phyloP scores from a whole-genome alignment of 208 protist genomes.

The Tritrichomonas musculus region DNA sequence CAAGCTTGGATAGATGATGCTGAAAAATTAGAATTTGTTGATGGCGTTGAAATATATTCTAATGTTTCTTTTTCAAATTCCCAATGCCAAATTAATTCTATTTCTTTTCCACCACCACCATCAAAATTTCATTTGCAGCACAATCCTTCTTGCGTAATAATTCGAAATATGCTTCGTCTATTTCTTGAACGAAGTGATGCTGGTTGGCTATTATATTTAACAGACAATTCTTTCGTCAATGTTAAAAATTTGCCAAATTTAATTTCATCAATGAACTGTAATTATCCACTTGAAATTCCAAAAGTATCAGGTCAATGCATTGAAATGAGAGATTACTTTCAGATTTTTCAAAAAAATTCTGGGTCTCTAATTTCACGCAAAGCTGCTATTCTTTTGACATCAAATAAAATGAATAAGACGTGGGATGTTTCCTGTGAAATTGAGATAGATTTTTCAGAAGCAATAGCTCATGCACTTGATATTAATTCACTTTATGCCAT shows the following conservation, averaged over 20 bases:
- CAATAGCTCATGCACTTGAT: neutral
- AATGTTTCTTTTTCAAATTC: neutral
- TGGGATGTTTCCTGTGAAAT: neutral
- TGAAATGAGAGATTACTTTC: neutral
- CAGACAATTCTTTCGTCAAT: neutral
- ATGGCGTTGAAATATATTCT: slow-evolving; percentile 8
- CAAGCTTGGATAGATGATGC: neutral
- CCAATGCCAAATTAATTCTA: neutral
- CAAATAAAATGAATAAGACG: neutral
- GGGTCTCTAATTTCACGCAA: neutral
- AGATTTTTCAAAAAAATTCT: neutral
- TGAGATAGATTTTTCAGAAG: neutral
- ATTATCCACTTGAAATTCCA: neutral
- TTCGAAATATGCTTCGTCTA: neutral
- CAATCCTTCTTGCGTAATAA: neutral
- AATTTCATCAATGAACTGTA: neutral
- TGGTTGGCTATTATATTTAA: neutral
- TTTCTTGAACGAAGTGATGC: neutral
- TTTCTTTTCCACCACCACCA: neutral
- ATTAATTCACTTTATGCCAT: neutral
- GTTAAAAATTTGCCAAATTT: neutral
- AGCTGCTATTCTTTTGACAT: neutral
- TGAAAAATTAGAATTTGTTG: neutral
- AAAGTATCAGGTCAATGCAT: neutral
- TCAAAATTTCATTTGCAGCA: neutral